Evolutionary conservation across 2,329 filamentous ascomycete species (phyloP).

Genomic region (Rasamsonia emersonii): DNA sequence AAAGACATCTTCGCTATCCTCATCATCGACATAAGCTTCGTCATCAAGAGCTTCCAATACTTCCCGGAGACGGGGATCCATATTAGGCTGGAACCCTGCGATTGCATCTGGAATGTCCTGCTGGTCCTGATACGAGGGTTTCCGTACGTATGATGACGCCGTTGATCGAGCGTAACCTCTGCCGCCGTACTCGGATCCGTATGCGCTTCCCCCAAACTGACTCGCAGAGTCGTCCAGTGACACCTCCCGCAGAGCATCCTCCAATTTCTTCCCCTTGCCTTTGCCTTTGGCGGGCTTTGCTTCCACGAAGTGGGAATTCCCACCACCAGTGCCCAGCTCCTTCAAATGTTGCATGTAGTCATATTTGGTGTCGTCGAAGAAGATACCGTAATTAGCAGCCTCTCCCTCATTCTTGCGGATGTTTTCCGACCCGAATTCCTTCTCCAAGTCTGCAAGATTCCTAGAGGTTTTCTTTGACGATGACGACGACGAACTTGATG

Average conservation of each 20-base stretch:
- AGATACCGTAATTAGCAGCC: slow-evolving; percentile 87
- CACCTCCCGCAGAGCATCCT: slow-evolving; percentile 65
- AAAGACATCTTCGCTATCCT: slow-evolving; percentile 77
- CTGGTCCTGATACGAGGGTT: slow-evolving; percentile 79
- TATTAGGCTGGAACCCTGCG: slow-evolving; percentile 90
- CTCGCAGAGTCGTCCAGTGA: slow-evolving; percentile 35
- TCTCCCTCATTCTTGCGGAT: slow-evolving; percentile 90
- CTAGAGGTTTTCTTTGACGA: slow-evolving; percentile 46
- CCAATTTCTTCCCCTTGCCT: slow-evolving; percentile 67
- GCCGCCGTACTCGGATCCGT: slow-evolving; percentile 33
- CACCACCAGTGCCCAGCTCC: slow-evolving; percentile 63
- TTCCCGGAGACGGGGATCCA: slow-evolving; percentile 88
- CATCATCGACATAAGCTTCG: slow-evolving; percentile 81
- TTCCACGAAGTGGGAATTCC: slow-evolving; percentile 77
- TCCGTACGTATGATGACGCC: slow-evolving; percentile 66
- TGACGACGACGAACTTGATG: slow-evolving; percentile 18
- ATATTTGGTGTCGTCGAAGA: slow-evolving; percentile 89
- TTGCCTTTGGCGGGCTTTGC: slow-evolving; percentile 54
- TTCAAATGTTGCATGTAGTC: slow-evolving; percentile 99
- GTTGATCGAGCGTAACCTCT: slow-evolving; percentile 27
- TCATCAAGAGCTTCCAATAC: slow-evolving; percentile 90
- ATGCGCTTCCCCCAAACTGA: slow-evolving; percentile 24
- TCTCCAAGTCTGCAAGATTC: slow-evolving; percentile 67
- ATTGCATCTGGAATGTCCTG: slow-evolving; percentile 88
- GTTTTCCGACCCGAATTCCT: slow-evolving; percentile 56